phyloP scores from a whole-genome alignment of 1,284 basidiomycete species.

The Sporisorium iseilematis-ciliati region DNA sequence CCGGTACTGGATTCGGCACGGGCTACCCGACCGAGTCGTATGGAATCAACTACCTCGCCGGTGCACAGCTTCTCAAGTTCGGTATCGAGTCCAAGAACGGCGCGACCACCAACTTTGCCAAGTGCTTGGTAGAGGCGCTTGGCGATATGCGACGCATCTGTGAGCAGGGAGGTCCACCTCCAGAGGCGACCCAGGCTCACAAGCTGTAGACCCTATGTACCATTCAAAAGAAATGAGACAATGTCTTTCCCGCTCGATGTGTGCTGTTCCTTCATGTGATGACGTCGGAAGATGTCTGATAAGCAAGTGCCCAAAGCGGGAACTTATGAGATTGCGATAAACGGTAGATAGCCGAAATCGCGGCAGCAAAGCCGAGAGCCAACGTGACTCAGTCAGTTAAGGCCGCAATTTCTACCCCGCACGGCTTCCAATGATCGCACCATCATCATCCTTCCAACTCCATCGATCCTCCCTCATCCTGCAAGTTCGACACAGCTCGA shows the following conservation, averaged over 20 bases:
- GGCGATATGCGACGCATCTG: slow-evolving; percentile 79
- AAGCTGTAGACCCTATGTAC: slow-evolving; percentile 39
- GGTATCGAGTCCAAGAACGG: slow-evolving; percentile 92
- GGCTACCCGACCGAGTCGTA: slow-evolving; percentile 60
- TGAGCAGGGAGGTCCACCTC: slow-evolving; percentile 68
- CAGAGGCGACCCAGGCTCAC: slow-evolving; percentile 40
- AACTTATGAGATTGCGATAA: slow-evolving; percentile 5
- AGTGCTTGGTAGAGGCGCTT: slow-evolving; percentile 78
- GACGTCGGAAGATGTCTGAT: not conserved
- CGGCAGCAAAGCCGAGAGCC: not conserved
- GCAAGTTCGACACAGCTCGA: not conserved
- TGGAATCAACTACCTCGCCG: slow-evolving; percentile 77
- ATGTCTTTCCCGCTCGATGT: not conserved
- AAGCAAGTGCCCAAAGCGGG: not conserved
- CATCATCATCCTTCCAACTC: not conserved
- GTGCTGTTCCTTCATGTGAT: not conserved
- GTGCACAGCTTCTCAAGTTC: slow-evolving; percentile 85
- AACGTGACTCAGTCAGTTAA: not conserved
- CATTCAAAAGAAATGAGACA: too few species aligned
- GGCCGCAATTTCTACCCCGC: not conserved
- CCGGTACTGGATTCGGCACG: slow-evolving; percentile 82
- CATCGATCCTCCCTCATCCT: too few species aligned
- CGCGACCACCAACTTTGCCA: slow-evolving; percentile 80
- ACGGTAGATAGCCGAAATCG: slow-evolving; percentile 1
- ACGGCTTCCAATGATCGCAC: not conserved